Evolutionary conservation across 2,329 filamentous ascomycete genomes (phyloP), one percentile per base, ranked within the genome.

Genomic region (Emydomyces testavorans): DNA sequence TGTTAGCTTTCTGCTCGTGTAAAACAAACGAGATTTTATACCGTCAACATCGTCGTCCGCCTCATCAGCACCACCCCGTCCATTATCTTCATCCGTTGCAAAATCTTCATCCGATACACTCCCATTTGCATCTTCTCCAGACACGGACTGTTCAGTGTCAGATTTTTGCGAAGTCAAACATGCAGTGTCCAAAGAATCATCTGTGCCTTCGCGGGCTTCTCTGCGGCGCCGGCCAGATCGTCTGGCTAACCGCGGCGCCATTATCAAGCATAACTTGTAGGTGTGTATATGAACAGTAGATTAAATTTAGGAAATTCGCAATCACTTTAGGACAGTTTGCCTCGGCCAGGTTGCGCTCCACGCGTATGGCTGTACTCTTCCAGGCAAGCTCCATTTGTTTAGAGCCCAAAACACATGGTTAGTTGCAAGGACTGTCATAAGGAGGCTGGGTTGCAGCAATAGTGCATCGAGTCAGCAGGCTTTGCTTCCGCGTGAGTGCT

Each of bases 31-130:
- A 8, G n/a, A 18, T 4, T 35, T 11, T 13, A 15, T 26, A 44
- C 31, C 29, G 8, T 16, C 43, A 21, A 38, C 21, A 11, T 32
- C 24, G 7, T 52, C 55, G 1, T 29, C 34, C 8, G 49, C 51
- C 2, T 55, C 52, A 7, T 48, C 46, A 18, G 39, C 38, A 21
- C 18, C 24, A 15, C 1, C 24, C n/a, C 46, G 52, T 26, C 55
- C 57, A 31, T 51, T 52, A 20, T 53, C 53, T 24, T 56, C 51
- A 6, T 48, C 50, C 13, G 53, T 56, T 7, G 57, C 56, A 52
- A 64, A 65, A 37, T 68, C 65, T 29, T 65, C 61, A 48, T 68
- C 65, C 1, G 62, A 62, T 0, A 54, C 55, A 42, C 57, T 15
- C 56, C 50, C 11, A 38, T 49, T 51, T 42, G 51, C 49, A 52